A percentile compares a stretch with the other conserved stretches of the same genome.
These are phyloP conservation scores for Eimeria falciformis DNA, from an alignment of 169 alveolate species.

Conservation along the genomic window DNA sequence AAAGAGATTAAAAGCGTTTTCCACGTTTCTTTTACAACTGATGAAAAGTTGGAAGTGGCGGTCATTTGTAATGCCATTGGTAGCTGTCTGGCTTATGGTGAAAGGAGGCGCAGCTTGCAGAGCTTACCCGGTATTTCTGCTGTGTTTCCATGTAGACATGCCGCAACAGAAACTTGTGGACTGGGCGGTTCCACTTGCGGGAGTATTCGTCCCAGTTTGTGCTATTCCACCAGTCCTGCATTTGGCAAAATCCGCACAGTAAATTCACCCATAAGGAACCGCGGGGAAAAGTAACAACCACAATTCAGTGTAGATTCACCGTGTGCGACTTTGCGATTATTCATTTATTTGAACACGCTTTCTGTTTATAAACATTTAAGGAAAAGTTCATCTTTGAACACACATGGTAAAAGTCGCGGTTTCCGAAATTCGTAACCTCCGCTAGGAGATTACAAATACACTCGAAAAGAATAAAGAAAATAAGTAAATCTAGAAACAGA, in stretches of 20 bases:
- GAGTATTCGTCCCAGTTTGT: constrained; percentile 86
- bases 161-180: constrained; percentile 84
- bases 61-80: no score
- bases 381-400: constrained; percentile 1
- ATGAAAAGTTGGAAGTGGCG: no score
- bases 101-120: no score
- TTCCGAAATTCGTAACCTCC: constrained; percentile 86
- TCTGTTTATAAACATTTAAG: no score
- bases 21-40: not conserved
- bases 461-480: constrained; percentile 85
- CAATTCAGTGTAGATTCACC: no score
- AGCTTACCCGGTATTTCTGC: constrained; percentile 63
- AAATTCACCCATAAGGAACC: no score
- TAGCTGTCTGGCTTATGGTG: no score
- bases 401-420: constrained; percentile 86
- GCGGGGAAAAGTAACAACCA: no score
- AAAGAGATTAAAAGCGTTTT: not conserved
- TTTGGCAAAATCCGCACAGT: no score
- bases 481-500: constrained; percentile 63
- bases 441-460: constrained; percentile 86
- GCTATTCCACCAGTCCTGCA: constrained; percentile 88
- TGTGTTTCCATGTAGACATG: constrained; percentile 85
- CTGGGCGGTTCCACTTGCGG: constrained; percentile 88
- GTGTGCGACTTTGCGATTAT: no score
- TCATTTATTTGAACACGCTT: no score